phyloP scores from a whole-genome alignment of 2,329 filamentous ascomycete species.

The Colletotrichum scovillei region DNA sequence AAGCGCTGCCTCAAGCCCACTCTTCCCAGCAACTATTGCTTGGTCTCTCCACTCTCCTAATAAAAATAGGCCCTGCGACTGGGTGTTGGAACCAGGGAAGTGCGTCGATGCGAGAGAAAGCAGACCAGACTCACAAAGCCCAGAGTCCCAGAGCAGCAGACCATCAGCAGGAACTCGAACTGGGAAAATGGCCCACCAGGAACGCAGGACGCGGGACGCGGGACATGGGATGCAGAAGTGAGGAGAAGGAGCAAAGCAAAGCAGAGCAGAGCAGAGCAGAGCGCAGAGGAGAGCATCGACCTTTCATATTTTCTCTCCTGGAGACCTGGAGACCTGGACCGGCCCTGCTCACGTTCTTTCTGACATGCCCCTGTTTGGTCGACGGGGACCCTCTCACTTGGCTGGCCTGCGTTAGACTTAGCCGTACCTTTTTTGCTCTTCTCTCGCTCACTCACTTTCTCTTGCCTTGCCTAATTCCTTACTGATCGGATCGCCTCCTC shows the following conservation, averaged over 20 bases:
- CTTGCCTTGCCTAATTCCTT: conserved; percentile 6
- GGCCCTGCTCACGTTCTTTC: conserved; percentile 3
- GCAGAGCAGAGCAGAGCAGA: not conserved
- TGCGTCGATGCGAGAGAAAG: conserved; percentile 5
- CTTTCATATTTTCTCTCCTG: conserved; percentile 2
- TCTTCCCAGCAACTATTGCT: conserved; percentile 26
- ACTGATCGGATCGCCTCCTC: conserved; percentile 33
- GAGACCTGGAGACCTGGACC: not conserved
- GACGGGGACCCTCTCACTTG: not conserved
- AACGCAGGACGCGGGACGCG: not conserved
- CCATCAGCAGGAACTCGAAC: not conserved
- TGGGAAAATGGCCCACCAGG: not conserved
- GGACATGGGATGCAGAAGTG: not conserved
- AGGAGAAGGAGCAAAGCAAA: not conserved
- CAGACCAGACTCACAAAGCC: not conserved
- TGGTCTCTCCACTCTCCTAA: conserved; percentile 26
- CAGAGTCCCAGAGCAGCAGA: no score
- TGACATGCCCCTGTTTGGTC: not conserved
- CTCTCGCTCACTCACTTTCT: not conserved
- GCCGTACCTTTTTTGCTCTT: conserved; percentile 2
- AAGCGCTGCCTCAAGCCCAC: conserved; percentile 29
- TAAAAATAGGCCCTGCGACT: conserved; percentile 24
- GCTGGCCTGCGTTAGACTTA: conserved; percentile 12
- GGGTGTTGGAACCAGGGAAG: conserved; percentile 18
- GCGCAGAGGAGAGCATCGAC: not conserved